Evolutionary conservation across 192 early-diverging fungal species (phyloP), one percentile per base, ranked within the genome.

Genomic region (Chytriomyces hyalinus): DNA sequence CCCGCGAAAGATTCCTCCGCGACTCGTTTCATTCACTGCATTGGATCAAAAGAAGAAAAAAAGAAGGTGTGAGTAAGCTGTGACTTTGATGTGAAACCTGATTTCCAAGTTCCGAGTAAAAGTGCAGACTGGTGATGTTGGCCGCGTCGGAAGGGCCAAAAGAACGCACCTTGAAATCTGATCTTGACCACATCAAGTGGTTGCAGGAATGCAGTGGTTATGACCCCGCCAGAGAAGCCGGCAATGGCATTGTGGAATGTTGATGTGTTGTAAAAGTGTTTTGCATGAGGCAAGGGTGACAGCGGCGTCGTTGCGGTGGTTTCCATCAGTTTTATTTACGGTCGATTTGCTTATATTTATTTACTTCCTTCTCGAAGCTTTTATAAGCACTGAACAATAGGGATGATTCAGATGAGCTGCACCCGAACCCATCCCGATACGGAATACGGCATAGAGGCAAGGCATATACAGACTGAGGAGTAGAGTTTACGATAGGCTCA

Each of bases 111-210:
- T 68, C 22, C 8, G 49, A 17, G 66, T 48, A 15, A 15, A 43
- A 15, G 20, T 2, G 64, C 13, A 26, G 64, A 22, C 64, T 13
- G 15, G 17, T 20, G 13, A 2, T 13, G 64, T 6, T 65, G 64
- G 13, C 64, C 11, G 13, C 13, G 26, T 15, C 22, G 11, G 15
- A n/a, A 15, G 13, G 15, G 13, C 57, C 20, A 59, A 59, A 59
- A 15, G 24, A 6, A 20, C 48, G 15, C 8, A 76, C 75, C 70
- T 78, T 80, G 71, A 43, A 80, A 67, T 22, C 62, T 11, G 43
- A 92, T 95, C 77, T 99, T 99, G 61, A 99, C 87, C 43, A 98
- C 80, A 83, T 99, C 97, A 17, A 99, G 80, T 26, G 97, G 97
- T 26, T 78, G 76, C 63, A 98, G 86, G 22, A 88, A 64, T 5